Evolutionary conservation across 352 stramenopile genomes (phyloP), one percentile per base, ranked within the genome.

Genomic region (Globisporangium perplexum): DNA sequence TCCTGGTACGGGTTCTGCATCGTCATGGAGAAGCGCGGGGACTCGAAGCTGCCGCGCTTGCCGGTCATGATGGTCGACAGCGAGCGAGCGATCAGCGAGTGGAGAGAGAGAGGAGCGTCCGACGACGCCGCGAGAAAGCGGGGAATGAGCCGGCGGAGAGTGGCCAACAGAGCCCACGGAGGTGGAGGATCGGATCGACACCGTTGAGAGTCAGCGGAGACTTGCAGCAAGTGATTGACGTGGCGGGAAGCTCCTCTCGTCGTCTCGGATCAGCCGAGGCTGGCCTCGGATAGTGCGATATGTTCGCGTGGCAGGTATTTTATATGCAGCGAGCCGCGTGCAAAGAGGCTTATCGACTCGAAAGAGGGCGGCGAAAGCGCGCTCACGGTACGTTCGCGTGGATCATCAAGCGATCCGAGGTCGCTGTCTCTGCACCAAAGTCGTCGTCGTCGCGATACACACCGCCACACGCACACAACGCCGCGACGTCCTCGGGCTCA

Each of bases 21-120:
- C 4, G 55, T 60, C 36, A 60, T 60, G n/a, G 55, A 60, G 38
- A 60, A 60, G 1, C 55, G 55, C 15, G 55, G 55, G 5, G 55
- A 60, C 55, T 53, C 52, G 33, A 39, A 31, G 23, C 12, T 46
- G 48, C 42, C 55, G 28, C 28, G 38, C 20, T 53, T 53, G 17
- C 20, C 23, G 15, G 22, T 52, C 43, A 50, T 58, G 35, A 2
- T 38, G 33, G 8, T 15, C 23, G 11, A 17, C n/a, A 33, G 17
- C 14, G 22, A 36, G 14, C 28, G 44, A 15, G 44, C 8, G 39
- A 44, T 14, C 38, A 43, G 38, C 38, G 6, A 43, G 17, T 10
- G 7, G 6, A 12, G 7, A 17, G 22, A 3, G 39, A 15, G 39
- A 20, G 17, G 3, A 18, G 11, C 17, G 39, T 44, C 39, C 39